phyloP scores from a whole-genome alignment of 2,329 filamentous ascomycete genomes.

The Penicillium frequentans region DNA sequence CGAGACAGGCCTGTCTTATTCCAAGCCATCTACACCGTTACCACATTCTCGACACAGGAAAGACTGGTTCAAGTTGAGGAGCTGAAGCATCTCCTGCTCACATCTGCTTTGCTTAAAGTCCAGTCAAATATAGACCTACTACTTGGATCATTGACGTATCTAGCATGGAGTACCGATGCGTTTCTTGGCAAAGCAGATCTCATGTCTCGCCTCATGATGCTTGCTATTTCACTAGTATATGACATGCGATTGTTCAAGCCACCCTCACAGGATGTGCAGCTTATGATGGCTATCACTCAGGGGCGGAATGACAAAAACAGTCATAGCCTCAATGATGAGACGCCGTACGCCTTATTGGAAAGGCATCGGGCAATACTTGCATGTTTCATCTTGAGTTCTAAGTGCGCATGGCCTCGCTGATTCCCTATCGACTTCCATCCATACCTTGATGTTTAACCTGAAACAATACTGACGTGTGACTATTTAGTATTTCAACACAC shows the following conservation, averaged over 20 bases:
- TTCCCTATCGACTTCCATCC: too few relatives aligned
- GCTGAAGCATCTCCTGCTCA: conserved; percentile 32
- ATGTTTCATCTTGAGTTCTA: too few relatives aligned
- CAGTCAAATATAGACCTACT: conserved; percentile 39
- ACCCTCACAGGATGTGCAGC: conserved; percentile 27
- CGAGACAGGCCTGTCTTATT: conserved; percentile 35
- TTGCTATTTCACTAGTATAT: conserved; percentile 39
- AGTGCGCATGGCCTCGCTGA: too few relatives aligned
- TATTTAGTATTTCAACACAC: too few relatives aligned
- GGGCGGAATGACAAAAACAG: conserved; percentile 3
- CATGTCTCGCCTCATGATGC: conserved; percentile 38
- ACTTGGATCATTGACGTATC: conserved; percentile 37
- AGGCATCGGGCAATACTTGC: too few relatives aligned
- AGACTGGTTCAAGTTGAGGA: conserved; percentile 27
- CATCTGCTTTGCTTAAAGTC: conserved; percentile 28
- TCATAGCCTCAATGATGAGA: too few relatives aligned
- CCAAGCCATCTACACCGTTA: conserved; percentile 38
- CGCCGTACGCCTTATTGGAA: too few relatives aligned
- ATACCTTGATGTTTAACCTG: too few relatives aligned
- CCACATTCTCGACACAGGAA: conserved; percentile 30
- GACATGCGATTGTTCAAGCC: conserved; percentile 39
- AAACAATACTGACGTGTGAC: too few relatives aligned
- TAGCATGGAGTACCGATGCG: conserved; percentile 39
- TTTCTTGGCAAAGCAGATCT: conserved; percentile 33
- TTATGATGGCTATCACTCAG: conserved; percentile 33